Evolutionary conservation across 1,139 yeast species (phyloP).

Genomic region (Tardiomyces depauwii): DNA sequence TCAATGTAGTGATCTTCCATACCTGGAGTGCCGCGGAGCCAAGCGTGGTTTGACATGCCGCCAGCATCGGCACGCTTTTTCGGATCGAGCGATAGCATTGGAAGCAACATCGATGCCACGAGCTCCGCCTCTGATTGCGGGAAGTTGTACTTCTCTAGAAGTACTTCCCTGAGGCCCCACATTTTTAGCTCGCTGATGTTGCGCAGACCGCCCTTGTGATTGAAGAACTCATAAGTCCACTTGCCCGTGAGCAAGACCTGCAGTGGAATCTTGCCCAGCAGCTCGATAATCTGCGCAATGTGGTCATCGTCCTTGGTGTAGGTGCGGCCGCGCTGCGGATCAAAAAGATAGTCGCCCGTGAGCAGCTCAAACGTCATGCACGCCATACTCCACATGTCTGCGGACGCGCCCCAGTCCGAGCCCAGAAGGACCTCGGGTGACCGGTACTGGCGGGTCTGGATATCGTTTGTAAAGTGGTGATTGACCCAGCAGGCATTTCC

Average conservation of each 20-base stretch:
- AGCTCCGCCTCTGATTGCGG: slow-evolving; percentile 42
- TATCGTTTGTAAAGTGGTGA: slow-evolving; percentile 69
- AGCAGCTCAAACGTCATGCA: slow-evolving; percentile 71
- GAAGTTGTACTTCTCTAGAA: slow-evolving; percentile 63
- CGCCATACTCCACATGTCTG: slow-evolving; percentile 79
- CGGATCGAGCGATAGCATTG: slow-evolving; percentile 67
- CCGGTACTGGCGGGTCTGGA: slow-evolving; percentile 79
- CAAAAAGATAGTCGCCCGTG: slow-evolving; percentile 79
- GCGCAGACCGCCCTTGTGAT: slow-evolving; percentile 40
- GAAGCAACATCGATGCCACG: slow-evolving; percentile 52
- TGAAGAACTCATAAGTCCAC: slow-evolving; percentile 43
- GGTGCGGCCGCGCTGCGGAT: slow-evolving; percentile 55
- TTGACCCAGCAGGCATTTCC: slow-evolving; percentile 77
- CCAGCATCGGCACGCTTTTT: slow-evolving; percentile 69
- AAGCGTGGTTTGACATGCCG: slow-evolving; percentile 65
- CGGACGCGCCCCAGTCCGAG: slow-evolving; percentile 69
- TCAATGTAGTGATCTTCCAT: slow-evolving; percentile 40
- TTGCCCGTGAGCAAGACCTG: slow-evolving; percentile 42
- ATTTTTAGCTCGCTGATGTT: slow-evolving; percentile 55
- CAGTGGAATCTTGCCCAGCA: slow-evolving; percentile 51
- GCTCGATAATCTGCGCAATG: slow-evolving; percentile 71
- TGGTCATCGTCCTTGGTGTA: slow-evolving; percentile 78
- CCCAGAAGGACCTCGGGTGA: slow-evolving; percentile 70
- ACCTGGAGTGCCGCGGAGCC: slow-evolving; percentile 58
- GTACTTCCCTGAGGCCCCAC: slow-evolving; percentile 58